phyloP scores from a whole-genome alignment of 768 basidiomycete species.

The Suillus luteus region DNA sequence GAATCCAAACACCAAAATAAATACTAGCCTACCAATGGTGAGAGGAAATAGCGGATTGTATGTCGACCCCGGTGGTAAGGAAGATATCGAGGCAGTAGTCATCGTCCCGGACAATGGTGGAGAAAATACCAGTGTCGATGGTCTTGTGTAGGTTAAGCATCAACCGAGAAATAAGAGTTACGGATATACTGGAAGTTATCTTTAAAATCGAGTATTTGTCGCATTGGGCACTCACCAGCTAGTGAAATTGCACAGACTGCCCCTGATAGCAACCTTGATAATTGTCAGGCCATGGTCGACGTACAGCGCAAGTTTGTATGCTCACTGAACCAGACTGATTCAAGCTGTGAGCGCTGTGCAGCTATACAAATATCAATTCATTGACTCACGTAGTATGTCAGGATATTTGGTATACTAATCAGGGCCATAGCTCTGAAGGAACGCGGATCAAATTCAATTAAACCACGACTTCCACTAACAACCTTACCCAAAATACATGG shows the following conservation, averaged over 20 bases:
- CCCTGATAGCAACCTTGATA: neutral
- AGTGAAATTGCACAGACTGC: neutral
- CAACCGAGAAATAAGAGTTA: neutral
- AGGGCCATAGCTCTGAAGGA: constrained; percentile 52
- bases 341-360: neutral
- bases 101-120: neutral
- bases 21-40: neutral
- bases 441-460: neutral
- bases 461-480: constrained; percentile 7
- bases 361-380: neutral
- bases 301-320: neutral
- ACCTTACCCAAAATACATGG: neutral
- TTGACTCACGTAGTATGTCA: constrained; percentile 40
- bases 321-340: constrained; percentile 13
- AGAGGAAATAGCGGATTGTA: neutral
- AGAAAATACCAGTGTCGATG: neutral
- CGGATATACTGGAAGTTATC: neutral
- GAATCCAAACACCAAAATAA: neutral
- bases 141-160: neutral
- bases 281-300: neutral
- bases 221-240: neutral
- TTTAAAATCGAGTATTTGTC: neutral
- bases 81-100: neutral
- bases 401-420: constrained; percentile 50
- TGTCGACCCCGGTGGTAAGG: neutral